A percentile compares a stretch with the other conserved stretches of the same genome.
Evolutionary conservation across 352 stramenopile species (phyloP).

Genomic region (Pythium volutum): DNA sequence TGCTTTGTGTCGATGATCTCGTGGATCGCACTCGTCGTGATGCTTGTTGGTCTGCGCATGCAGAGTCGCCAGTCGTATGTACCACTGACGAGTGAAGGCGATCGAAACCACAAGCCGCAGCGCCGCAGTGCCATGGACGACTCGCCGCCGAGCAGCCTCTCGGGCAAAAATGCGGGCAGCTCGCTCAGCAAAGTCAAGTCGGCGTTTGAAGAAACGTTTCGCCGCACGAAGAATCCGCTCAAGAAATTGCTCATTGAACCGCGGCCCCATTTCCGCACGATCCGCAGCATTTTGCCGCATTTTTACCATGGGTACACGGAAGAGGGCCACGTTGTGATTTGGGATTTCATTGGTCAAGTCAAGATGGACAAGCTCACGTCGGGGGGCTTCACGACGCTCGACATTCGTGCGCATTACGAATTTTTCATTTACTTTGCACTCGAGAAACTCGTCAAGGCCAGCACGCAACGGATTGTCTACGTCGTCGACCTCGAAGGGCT

Average conservation of each 20-base stretch:
- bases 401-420: slow-evolving; percentile 70
- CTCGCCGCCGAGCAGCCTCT: slow-evolving; percentile 18
- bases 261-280: slow-evolving; percentile 67
- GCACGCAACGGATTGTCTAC: slow-evolving; percentile 69
- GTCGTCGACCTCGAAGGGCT: slow-evolving; percentile 76
- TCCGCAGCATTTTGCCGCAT: slow-evolving; percentile 67
- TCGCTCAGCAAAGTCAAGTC: slow-evolving; percentile 62
- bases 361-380: slow-evolving; percentile 72
- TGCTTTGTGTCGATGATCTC: slow-evolving; percentile 70
- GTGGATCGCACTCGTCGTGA: slow-evolving; percentile 66
- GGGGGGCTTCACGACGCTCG: slow-evolving; percentile 64
- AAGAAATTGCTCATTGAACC: slow-evolving; percentile 49
- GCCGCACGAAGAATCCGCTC: slow-evolving; percentile 32
- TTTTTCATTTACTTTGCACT: slow-evolving; percentile 77
- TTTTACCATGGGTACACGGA: slow-evolving; percentile 77
- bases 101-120: slow-evolving; percentile 46
- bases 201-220: slow-evolving; percentile 67
- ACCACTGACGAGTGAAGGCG: slow-evolving; percentile 52
- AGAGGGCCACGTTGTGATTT: slow-evolving; percentile 64
- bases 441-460: slow-evolving; percentile 57
- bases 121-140: slow-evolving; percentile 31
- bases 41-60: slow-evolving; percentile 61
- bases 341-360: slow-evolving; percentile 76
- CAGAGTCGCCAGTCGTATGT: slow-evolving; percentile 63
- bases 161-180: slow-evolving; percentile 16